Evolutionary conservation across 495 filamentous ascomycete genomes (phyloP), one percentile per base, ranked within the genome.

Genomic region (Astrocystis sublimbata): DNA sequence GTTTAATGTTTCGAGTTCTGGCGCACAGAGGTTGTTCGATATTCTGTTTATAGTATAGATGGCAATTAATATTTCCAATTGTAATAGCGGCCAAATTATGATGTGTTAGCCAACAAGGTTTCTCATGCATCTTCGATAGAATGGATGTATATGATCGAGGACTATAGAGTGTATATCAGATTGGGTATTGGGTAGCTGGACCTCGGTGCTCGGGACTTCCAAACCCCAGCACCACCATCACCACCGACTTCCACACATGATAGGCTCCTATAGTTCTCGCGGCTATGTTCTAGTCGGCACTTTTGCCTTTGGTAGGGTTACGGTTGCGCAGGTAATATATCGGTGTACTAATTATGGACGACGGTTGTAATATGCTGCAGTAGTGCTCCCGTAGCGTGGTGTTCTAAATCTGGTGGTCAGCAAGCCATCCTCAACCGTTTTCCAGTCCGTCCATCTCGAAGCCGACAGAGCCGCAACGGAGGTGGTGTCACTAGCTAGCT

Each of bases 391-490:
- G 51, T 36, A 28, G 52, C 38, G 52, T 19, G 15, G 26, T 56
- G 52, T 56, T 57, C 54, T 57, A 57, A 43, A 43, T 43, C 35
- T 57, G 38, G 54, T 33, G 54, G 17, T 19, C 33, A 23, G 28
- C 13, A 57, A 35, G n/a, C 54, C 54, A n/a, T n/a, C n/a, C n/a
- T n/a, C n/a, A n/a, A n/a, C n/a, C n/a, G n/a, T n/a, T n/a, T n/a
- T n/a, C n/a, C n/a, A n/a, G n/a, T n/a, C n/a, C n/a, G n/a, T n/a
- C n/a, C n/a, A 40, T 28, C 19, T 54, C 15, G 40, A 57, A 43
- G 40, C 54, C 40, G 54, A 57, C 6, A 57, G 54, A 57, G 54
- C 54, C 54, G 54, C 54, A 57, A 12, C 30, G 46, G 46, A n/a
- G n/a, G n/a, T n/a, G n/a, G n/a, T n/a, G n/a, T n/a, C n/a, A n/a